Evolutionary conservation across 306 rosid species (phyloP).

Genomic region (Macrotyloma uniflorum): DNA sequence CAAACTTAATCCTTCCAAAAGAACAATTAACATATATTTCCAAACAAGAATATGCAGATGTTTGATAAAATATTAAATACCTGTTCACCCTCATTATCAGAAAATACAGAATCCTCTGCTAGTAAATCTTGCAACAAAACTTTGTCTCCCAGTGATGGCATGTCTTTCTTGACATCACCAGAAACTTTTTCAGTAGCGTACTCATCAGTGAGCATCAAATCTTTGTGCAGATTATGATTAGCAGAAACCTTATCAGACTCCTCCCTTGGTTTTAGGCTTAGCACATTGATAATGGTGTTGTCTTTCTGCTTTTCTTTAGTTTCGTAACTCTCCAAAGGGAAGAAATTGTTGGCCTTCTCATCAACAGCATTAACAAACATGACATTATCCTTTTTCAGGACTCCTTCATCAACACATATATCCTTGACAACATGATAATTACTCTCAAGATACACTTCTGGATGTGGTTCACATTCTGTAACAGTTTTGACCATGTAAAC

Average conservation of each 20-base stretch:
- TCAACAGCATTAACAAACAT: constrained; percentile 47
- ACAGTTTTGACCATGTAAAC: constrained; percentile 59
- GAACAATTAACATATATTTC: constrained; percentile 13
- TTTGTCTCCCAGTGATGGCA: constrained; percentile 13
- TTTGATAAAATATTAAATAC: constrained; percentile 44
- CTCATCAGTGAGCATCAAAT: constrained; percentile 35
- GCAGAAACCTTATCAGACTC: constrained; percentile 44
- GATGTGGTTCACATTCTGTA: constrained; percentile 66
- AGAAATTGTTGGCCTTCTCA: constrained; percentile 44
- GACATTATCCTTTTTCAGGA: constrained; percentile 51
- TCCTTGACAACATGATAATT: constrained; percentile 68
- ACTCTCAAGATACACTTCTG: constrained; percentile 61
- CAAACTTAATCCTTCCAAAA: constrained; percentile 2
- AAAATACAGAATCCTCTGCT: constrained; percentile 21
- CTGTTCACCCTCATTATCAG: constrained; percentile 49
- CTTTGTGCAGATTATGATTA: constrained; percentile 37
- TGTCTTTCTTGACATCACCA: constrained; percentile 40
- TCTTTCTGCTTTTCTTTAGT: constrained; percentile 37
- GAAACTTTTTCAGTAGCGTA: constrained; percentile 25
- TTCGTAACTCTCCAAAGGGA: constrained; percentile 34
- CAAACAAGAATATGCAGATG: not conserved
- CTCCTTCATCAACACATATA: constrained; percentile 81
- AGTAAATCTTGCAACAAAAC: constrained; percentile 34
- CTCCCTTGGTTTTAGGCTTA: constrained; percentile 32
- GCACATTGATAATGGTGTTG: constrained; percentile 34